These are phyloP conservation scores for Scheffersomyces illinoinensis DNA, from an alignment of 1,139 yeast species.

Conservation along the genomic window DNA sequence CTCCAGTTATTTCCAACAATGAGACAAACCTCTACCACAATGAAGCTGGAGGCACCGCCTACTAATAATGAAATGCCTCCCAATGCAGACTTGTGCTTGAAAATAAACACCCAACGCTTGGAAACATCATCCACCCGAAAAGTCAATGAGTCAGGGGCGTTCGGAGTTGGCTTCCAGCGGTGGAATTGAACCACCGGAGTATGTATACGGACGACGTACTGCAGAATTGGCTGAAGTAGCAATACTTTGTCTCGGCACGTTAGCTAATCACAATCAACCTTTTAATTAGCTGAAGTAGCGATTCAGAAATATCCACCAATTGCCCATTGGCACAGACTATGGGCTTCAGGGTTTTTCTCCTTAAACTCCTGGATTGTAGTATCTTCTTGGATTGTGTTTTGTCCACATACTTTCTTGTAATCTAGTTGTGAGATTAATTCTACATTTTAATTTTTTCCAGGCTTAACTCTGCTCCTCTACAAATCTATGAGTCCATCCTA, in stretches of 20 bases:
- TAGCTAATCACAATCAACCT: background rate
- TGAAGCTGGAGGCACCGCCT: background rate
- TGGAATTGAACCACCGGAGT: background rate
- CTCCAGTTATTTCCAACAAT: background rate
- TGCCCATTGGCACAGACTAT: background rate
- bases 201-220: background rate
- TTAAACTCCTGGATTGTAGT: background rate
- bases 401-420: background rate
- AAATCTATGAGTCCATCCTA: background rate
- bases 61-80: background rate
- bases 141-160: background rate
- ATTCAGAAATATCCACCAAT: background rate
- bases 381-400: background rate
- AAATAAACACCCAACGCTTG: background rate
- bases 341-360: background rate
- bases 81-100: background rate
- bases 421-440: background rate
- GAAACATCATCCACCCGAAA: background rate
- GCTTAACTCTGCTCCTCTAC: background rate
- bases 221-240: background rate
- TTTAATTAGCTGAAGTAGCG: background rate
- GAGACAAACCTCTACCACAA: background rate
- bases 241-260: background rate
- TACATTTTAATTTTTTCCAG: background rate
- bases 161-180: background rate